Percentiles rank a stretch among this genome's conserved stretches.
Evolutionary conservation across 2,329 filamentous ascomycete genomes (phyloP).

Genomic region (Blumeria hordei): DNA sequence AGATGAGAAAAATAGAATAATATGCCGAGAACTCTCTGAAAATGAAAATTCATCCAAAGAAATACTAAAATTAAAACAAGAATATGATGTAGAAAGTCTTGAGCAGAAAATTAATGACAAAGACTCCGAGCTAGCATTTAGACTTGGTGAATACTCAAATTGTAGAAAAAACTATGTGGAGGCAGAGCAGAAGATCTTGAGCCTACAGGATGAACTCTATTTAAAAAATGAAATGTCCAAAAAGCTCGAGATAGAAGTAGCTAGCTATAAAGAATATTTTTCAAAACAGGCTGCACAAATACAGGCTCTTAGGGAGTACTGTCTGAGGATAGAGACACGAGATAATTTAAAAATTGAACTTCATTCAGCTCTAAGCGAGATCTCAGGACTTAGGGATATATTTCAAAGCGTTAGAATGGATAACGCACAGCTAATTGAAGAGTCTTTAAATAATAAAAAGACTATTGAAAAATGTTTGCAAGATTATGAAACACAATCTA

Average conservation of each 20-base stretch:
- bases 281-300: constrained; percentile 3
- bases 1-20: constrained; percentile 12
- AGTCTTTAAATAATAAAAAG: background rate
- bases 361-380: constrained; percentile 1
- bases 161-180: background rate
- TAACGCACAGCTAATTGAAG: background rate
- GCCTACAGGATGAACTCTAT: background rate
- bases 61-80: constrained; percentile 4
- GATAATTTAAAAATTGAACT: background rate
- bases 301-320: constrained; percentile 3
- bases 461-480: constrained; percentile 1
- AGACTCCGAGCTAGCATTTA: constrained; percentile 2
- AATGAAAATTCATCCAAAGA: constrained; percentile 4
- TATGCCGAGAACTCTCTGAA: constrained; percentile 5
- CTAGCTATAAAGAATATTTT: constrained; percentile 4
- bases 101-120: constrained; percentile 4
- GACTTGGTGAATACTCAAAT: background rate
- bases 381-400: constrained; percentile 3
- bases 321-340: background rate
- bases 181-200: constrained; percentile 2
- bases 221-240: background rate
- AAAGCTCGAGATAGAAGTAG: constrained; percentile 3
- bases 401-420: constrained; percentile 2
- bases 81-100: constrained; percentile 5
- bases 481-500: background rate